A percentile compares a stretch with the other conserved stretches of the same genome.
These are phyloP conservation scores for Leishmania aethiopica DNA, from an alignment of 208 protist genomes.

Conservation along the genomic window DNA sequence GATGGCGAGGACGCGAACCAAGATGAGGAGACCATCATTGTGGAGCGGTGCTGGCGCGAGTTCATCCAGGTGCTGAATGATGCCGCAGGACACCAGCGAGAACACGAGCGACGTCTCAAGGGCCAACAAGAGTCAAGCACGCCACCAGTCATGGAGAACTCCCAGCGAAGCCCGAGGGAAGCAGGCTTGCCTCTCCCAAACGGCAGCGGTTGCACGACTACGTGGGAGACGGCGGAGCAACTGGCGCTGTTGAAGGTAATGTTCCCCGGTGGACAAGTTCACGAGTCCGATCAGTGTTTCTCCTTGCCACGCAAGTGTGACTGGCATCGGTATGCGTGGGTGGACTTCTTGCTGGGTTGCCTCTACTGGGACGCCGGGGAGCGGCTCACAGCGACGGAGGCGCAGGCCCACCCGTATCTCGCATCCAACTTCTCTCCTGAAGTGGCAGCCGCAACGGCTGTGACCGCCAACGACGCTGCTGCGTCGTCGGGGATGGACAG, in stretches of 20 bases:
- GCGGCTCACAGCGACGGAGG: slow-evolving; percentile 64
- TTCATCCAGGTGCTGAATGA: slow-evolving; percentile 32
- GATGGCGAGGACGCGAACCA: neutral
- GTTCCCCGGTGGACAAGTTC: slow-evolving; percentile 13
- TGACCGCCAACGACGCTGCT: neutral
- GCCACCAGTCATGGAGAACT: neutral
- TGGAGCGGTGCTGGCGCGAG: slow-evolving; percentile 27
- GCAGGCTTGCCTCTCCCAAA: neutral
- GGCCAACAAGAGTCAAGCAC: slow-evolving; percentile 3
- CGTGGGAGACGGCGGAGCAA: slow-evolving; percentile 31
- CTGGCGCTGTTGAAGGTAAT: slow-evolving; percentile 18
- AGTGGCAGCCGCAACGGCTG: neutral
- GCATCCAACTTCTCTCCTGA: slow-evolving; percentile 13
- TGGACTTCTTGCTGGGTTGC: slow-evolving; percentile 64
- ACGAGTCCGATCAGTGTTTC: slow-evolving; percentile 17
- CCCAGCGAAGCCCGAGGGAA: neutral
- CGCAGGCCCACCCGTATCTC: slow-evolving; percentile 58
- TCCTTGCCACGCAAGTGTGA: neutral
- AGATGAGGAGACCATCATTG: slow-evolving; percentile 14
- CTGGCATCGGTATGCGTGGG: slow-evolving; percentile 14
- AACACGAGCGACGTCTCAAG: slow-evolving; percentile 7
- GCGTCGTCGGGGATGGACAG: neutral
- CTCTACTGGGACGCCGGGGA: slow-evolving; percentile 57
- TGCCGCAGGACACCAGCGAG: slow-evolving; percentile 22
- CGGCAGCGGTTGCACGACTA: slow-evolving; percentile 7